These are phyloP conservation scores for Cercospora janseana DNA, from an alignment of 2,329 filamentous ascomycete species.

Conservation along the genomic window DNA sequence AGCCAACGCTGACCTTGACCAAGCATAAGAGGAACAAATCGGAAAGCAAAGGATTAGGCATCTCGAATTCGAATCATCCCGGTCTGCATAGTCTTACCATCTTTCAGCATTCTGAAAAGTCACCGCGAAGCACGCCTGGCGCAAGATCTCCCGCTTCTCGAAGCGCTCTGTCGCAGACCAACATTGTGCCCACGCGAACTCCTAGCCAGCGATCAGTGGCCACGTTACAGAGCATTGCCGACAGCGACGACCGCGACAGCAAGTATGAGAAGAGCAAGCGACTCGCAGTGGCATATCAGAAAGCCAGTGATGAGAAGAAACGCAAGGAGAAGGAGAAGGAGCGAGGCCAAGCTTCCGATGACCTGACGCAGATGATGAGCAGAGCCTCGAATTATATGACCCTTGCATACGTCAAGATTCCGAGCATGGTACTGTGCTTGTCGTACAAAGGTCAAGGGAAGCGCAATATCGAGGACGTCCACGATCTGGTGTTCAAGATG, in stretches of 20 bases:
- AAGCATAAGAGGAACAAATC: constrained; percentile 35
- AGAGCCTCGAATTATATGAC: constrained; percentile 98
- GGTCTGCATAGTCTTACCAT: constrained; percentile 43
- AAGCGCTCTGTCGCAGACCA: constrained; percentile 30
- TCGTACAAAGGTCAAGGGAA: constrained; percentile 96
- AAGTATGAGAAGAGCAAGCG: constrained; percentile 34
- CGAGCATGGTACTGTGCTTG: constrained; percentile 89
- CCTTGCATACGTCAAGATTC: constrained; percentile 89
- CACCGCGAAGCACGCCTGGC: constrained; percentile 20
- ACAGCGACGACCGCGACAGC: constrained; percentile 25
- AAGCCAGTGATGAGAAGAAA: constrained; percentile 28
- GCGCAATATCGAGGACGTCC: constrained; percentile 92
- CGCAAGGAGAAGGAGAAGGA: constrained; percentile 53
- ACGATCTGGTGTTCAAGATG: constrained; percentile 95
- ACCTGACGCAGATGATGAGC: constrained; percentile 93
- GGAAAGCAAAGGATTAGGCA: constrained; percentile 37
- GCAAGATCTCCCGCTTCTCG: constrained; percentile 26
- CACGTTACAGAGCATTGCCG: constrained; percentile 29
- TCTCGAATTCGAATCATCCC: constrained; percentile 26
- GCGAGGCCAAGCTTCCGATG: constrained; percentile 71
- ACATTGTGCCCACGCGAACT: constrained; percentile 30
- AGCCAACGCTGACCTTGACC: constrained; percentile 68
- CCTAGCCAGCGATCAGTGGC: constrained; percentile 35
- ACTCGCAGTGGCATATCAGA: constrained; percentile 7
- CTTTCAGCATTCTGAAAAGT: constrained; percentile 44